phyloP scores from a whole-genome alignment of 371 early-diverging fungal species.

The Mucor saturninus region DNA sequence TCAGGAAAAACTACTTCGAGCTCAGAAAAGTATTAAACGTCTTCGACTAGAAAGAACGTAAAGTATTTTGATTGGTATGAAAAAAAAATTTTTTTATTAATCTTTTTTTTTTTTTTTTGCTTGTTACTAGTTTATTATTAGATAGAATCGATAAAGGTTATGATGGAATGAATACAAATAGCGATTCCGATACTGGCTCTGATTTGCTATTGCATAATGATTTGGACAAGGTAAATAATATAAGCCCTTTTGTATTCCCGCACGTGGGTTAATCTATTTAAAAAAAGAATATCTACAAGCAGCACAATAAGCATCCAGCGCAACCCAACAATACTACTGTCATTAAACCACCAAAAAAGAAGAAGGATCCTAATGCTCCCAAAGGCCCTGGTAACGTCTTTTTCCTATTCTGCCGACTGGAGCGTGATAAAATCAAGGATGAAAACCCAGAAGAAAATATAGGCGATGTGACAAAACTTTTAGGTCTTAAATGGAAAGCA shows the following conservation, averaged over 20 bases:
- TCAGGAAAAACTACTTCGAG: slow-evolving; percentile 45
- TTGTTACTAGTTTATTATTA: slow-evolving; percentile 23
- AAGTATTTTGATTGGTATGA: background rate
- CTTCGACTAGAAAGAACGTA: slow-evolving; percentile 46
- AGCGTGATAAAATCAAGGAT: slow-evolving; percentile 63
- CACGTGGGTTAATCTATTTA: slow-evolving; percentile 7
- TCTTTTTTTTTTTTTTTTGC: background rate
- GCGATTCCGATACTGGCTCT: slow-evolving; percentile 30
- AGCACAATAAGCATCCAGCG: background rate
- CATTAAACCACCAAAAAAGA: slow-evolving; percentile 42
- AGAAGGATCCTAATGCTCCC: slow-evolving; percentile 72
- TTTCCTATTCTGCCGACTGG: slow-evolving; percentile 62
- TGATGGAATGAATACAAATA: slow-evolving; percentile 20
- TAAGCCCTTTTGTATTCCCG: background rate
- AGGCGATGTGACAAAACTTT: slow-evolving; percentile 54
- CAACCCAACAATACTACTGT: slow-evolving; percentile 5
- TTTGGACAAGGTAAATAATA: slow-evolving; percentile 18
- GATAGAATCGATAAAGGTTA: slow-evolving; percentile 36
- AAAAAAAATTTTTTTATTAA: background rate
- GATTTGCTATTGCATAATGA: slow-evolving; percentile 26
- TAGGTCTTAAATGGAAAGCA: slow-evolving; percentile 58
- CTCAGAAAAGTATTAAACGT: slow-evolving; percentile 49
- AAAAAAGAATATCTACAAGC: background rate
- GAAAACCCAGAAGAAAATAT: slow-evolving; percentile 57
- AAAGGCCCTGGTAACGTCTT: slow-evolving; percentile 72